phyloP scores from a whole-genome alignment of 306 rosid genomes.

The barrel medic (Medicago truncatula) region MtrunA17r5.0-ANR NC_053047.1:1920501-1921000 shows the following conservation, averaged over 20 bases:
- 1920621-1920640: too few relatives aligned
- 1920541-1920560: too few relatives aligned
- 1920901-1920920: slow-evolving; percentile 25
- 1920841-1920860: slow-evolving; percentile 48
- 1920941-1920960: slow-evolving; percentile 32
- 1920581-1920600: too few relatives aligned
- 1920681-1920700: too few relatives aligned
- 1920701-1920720: neutral
- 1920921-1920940: slow-evolving; percentile 24
- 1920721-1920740: neutral
- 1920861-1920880: slow-evolving; percentile 43
- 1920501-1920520: too few relatives aligned
- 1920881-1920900: slow-evolving; percentile 35
- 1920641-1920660: too few relatives aligned
- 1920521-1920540: too few relatives aligned
- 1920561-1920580: too few relatives aligned
- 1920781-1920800: slow-evolving; percentile 30
- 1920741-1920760: slow-evolving; percentile 30
- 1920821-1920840: slow-evolving; percentile 26
- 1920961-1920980: neutral
- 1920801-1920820: slow-evolving; percentile 36
- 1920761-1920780: slow-evolving; percentile 35
- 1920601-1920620: too few relatives aligned
- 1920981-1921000: slow-evolving; percentile 25
- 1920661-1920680: too few relatives aligned